These are phyloP conservation scores for Corylus avellana DNA, from an alignment of 306 rosid species.

Conservation along the genomic window DNA sequence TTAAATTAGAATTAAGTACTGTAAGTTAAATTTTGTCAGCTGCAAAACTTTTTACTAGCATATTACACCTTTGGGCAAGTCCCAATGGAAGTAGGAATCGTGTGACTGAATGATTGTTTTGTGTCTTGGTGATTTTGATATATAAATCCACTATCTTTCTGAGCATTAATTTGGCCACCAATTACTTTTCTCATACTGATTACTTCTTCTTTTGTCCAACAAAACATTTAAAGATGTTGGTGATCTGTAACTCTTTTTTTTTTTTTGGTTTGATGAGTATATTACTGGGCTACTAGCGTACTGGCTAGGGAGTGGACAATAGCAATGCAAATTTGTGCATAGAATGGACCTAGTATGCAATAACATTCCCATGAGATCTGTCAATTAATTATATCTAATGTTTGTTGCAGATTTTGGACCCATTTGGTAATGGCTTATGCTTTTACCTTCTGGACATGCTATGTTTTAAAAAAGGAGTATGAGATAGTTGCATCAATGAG, in stretches of 20 bases:
- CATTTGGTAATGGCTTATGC: constrained; percentile 95
- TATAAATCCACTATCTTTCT: not conserved
- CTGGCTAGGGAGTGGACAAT: not conserved
- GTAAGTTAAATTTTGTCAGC: not conserved
- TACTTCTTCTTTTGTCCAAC: not conserved
- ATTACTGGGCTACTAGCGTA: not conserved
- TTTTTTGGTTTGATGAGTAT: not conserved
- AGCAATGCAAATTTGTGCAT: not conserved
- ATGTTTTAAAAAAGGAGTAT: constrained; percentile 80
- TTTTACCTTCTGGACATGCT: constrained; percentile 93
- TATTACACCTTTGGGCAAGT: not conserved
- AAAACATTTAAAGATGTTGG: not conserved
- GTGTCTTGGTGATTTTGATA: not conserved
- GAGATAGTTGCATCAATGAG: constrained; percentile 81
- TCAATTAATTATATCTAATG: constrained; percentile 2
- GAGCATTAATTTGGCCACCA: not conserved
- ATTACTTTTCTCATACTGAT: not conserved
- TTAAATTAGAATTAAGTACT: not conserved
- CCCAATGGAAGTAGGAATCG: not conserved
- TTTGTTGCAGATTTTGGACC: constrained; percentile 89
- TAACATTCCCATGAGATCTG: not conserved
- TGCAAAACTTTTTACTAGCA: not conserved
- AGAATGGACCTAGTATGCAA: not conserved
- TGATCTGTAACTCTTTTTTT: not conserved
- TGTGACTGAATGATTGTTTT: not conserved